Conservation (phyloP, 1,284 basidiomycete genomes). For the Hemileia vastatrix region DNA sequence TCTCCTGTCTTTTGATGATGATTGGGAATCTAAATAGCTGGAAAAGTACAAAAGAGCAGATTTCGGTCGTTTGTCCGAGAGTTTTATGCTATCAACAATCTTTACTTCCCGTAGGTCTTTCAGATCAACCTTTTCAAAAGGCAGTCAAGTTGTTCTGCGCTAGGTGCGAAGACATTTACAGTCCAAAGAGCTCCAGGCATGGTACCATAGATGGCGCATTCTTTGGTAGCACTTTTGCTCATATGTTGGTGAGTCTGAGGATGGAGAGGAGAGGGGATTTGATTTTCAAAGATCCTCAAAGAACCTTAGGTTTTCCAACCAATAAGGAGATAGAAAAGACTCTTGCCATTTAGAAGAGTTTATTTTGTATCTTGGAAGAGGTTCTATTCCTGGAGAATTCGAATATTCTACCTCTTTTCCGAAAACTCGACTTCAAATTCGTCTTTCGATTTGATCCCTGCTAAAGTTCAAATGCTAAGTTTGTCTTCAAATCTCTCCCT, state of each 20-base stretch:
- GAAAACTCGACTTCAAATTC: too few species aligned
- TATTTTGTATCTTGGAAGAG: too few species aligned
- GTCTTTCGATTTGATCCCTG: too few species aligned
- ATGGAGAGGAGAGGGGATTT: too few species aligned
- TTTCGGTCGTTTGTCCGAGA: slow-evolving; percentile 41
- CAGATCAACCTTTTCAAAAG: slow-evolving; percentile 40
- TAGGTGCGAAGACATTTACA: slow-evolving; percentile 42
- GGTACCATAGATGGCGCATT: slow-evolving; percentile 45
- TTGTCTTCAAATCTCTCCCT: too few species aligned
- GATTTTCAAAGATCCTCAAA: too few species aligned
- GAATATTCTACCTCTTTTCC: too few species aligned
- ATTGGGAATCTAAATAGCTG: slow-evolving; percentile 21
- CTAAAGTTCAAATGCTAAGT: too few species aligned
- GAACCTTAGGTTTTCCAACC: too few species aligned
- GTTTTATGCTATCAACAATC: slow-evolving; percentile 42
- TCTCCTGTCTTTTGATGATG: not conserved
- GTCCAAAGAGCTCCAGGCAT: slow-evolving; percentile 40
- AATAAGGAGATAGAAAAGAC: too few species aligned
- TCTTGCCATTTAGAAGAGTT: too few species aligned
- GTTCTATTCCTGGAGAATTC: too few species aligned
- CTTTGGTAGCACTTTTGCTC: slow-evolving; percentile 42
- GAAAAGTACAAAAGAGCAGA: slow-evolving; percentile 44
- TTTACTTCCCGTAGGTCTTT: slow-evolving; percentile 39
- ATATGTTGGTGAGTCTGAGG: slow-evolving; percentile 35
- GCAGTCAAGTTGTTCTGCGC: slow-evolving; percentile 43